Evolutionary conservation across 805 yeast genomes (phyloP), one percentile per base, ranked within the genome.

Genomic region (Saccharomycopsis synnaedendra): DNA sequence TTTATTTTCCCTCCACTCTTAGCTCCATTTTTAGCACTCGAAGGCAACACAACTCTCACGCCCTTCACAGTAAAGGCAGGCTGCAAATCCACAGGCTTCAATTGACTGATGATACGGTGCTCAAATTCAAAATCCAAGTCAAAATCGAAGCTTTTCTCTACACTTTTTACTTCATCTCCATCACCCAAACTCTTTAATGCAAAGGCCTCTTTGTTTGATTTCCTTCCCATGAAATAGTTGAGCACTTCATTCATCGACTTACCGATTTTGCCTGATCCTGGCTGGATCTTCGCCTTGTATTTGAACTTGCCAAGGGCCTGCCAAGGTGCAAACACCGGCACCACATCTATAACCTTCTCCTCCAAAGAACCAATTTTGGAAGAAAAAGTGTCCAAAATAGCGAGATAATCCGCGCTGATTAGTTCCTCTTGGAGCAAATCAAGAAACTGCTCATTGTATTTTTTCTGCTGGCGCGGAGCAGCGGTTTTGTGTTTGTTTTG

Each of bases 271-370:
- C 80, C 79, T 32, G 74, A 69, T 1, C 81, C 81, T 0, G 95
- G 89, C 55, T 80, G 85, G 32, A 90, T 64, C 61, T 90, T 90
- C 35, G 85, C 81, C 60, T 87, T 87, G 64, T 85, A 88, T 58
- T 84, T 80, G 62, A 72, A 76, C 60, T 83, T 83, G 50, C 68
- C 72, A 54, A 93, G 62, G 0, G 97, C 73, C 8, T 75, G 64
- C 96, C 96, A 93, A 2, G 98, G 98, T 0, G 93, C 97, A 70
- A 88, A 90, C 19, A 86, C 79, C 0, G 96, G 94, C 8, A 90
- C 74, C 5, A 84, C 78, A 49, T 79, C 85, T 7, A 69, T 57
- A 7, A 85, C 66, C 3, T 58, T 65, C 58, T 85, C 95, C 1
- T 67, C 70, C 10, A 43, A 56, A 46, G 48, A 32, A n/a, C 35